These are phyloP conservation scores for Syncephalastrum sp. DNA, from an alignment of 371 early-diverging fungal species.

Conservation along the genomic window DNA sequence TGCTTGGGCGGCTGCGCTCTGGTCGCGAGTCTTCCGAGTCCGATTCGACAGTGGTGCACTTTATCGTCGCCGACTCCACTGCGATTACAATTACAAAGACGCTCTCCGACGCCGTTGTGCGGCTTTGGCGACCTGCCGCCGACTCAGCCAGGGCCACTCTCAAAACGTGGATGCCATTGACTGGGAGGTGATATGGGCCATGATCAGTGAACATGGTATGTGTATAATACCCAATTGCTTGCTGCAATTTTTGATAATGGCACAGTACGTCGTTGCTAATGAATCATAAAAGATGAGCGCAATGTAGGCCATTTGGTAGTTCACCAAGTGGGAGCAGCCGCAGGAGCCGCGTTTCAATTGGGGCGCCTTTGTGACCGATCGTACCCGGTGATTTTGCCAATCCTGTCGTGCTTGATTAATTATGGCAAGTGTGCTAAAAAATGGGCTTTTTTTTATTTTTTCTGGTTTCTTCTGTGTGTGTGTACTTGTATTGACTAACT, in stretches of 20 bases:
- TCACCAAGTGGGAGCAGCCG: conserved; percentile 30
- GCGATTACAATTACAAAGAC: conserved; percentile 29
- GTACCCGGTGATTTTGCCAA: conserved; percentile 45
- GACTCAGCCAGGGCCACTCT: conserved; percentile 18
- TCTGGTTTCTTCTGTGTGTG: background rate
- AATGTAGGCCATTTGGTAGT: conserved; percentile 36
- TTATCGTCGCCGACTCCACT: conserved; percentile 31
- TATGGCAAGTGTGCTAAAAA: conserved; percentile 29
- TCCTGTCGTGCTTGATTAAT: conserved; percentile 44
- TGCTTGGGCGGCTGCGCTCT: conserved; percentile 29
- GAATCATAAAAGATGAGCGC: conserved; percentile 23
- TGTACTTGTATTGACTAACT: conserved; percentile 3
- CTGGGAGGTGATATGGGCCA: conserved; percentile 46
- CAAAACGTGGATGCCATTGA: conserved; percentile 25
- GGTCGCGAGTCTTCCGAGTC: conserved; percentile 36
- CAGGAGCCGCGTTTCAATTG: conserved; percentile 41
- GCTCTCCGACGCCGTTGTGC: conserved; percentile 30
- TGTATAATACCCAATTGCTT: background rate
- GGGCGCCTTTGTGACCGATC: conserved; percentile 34
- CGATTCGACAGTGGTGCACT: conserved; percentile 45
- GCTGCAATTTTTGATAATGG: background rate
- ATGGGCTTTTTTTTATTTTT: background rate
- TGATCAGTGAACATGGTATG: conserved; percentile 50
- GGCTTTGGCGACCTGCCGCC: conserved; percentile 26
- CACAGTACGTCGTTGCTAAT: conserved; percentile 5